Conservation (phyloP, 192 early-diverging fungal species). For the Podila minutissima region DNA sequence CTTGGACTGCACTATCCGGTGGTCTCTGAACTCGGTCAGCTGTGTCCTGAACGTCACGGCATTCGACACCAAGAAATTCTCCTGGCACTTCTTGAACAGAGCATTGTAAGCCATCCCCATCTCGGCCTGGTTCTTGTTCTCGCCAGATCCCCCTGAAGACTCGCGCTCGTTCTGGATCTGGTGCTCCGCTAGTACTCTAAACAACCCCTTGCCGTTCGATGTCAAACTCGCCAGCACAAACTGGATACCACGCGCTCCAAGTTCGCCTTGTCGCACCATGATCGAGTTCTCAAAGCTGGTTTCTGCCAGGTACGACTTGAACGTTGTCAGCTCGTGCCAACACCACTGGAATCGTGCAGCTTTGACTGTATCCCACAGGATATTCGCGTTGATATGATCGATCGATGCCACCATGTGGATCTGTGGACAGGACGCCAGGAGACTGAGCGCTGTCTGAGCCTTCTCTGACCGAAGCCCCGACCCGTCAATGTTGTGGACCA, state of each 20-base stretch:
- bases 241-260: conserved; percentile 74
- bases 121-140: conserved; percentile 26
- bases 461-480: conserved; percentile 72
- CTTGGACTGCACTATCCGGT: conserved; percentile 83
- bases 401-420: conserved; percentile 86
- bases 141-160: conserved; percentile 19
- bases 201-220: conserved; percentile 86
- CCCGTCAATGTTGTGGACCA: conserved; percentile 94
- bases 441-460: conserved; percentile 71
- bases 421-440: conserved; percentile 70
- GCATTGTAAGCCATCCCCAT: conserved; percentile 71
- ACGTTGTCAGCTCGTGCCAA: conserved; percentile 95
- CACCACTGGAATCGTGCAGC: conserved; percentile 80
- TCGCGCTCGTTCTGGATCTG: conserved; percentile 67
- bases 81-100: conserved; percentile 78
- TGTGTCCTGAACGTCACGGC: conserved; percentile 90
- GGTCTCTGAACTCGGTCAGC: conserved; percentile 93
- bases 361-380: conserved; percentile 87
- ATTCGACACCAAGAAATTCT: conserved; percentile 85
- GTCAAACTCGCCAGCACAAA: conserved; percentile 87
- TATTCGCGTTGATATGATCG: conserved; percentile 91
- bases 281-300: conserved; percentile 85
- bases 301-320: conserved; percentile 81
- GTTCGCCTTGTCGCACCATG: conserved; percentile 61
- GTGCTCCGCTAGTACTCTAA: conserved; percentile 85